Percentiles rank a stretch among this genome's conserved stretches.
Evolutionary conservation across 2,329 filamentous ascomycete species (phyloP).

Genomic region (Knufia fluminis): DNA sequence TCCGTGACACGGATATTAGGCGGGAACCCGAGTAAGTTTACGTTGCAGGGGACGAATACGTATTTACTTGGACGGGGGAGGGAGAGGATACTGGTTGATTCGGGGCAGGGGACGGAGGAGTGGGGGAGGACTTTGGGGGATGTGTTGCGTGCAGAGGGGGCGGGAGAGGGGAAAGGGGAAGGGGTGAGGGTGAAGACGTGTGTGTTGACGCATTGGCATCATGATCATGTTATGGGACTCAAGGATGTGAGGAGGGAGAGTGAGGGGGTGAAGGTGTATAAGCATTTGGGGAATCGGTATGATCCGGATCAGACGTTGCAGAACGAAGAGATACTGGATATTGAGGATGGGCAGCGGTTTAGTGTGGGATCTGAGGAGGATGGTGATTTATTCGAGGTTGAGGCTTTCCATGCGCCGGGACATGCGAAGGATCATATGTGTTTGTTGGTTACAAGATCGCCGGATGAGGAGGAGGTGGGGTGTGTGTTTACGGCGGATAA

Average conservation of each 20-base stretch:
- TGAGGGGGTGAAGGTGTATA: conserved; percentile 43
- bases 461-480: conserved; percentile 50
- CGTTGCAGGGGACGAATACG: conserved; percentile 77
- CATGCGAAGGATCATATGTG: conserved; percentile 78
- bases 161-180: conserved; percentile 37
- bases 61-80: conserved; percentile 75
- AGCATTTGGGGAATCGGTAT: conserved; percentile 30
- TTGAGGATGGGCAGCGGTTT: conserved; percentile 26
- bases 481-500: conserved; percentile 86
- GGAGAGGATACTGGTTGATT: conserved; percentile 74
- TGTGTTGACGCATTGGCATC: conserved; percentile 87
- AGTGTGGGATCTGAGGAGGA: conserved; percentile 30
- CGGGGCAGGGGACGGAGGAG: conserved; percentile 66
- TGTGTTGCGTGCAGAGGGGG: too few species aligned
- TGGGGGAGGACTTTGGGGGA: conserved; percentile 62
- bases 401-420: conserved; percentile 59
- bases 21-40: conserved; percentile 80
- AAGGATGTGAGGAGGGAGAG: conserved; percentile 55
- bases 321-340: conserved; percentile 45
- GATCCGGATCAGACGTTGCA: conserved; percentile 47
- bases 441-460: conserved; percentile 51
- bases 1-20: conserved; percentile 75
- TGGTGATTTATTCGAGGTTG: conserved; percentile 49
- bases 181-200: conserved; percentile 58
- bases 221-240: conserved; percentile 73